Percentiles rank a stretch among this genome's conserved stretches.
phyloP scores from a whole-genome alignment of 129 eudicot species.

The Kitagawia praeruptora region DNA sequence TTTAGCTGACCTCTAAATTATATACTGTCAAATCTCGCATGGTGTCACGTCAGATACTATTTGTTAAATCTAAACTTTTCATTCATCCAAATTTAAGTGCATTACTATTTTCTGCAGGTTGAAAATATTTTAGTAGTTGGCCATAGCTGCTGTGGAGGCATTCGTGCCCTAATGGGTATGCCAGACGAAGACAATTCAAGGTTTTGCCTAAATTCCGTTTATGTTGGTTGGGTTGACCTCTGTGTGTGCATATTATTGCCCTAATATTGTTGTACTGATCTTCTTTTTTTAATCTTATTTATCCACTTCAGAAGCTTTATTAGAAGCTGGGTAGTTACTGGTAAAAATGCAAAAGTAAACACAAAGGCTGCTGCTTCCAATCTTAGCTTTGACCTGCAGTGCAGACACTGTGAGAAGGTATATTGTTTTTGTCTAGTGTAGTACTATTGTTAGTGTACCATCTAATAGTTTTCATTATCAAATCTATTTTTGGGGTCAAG shows the following conservation, averaged over 20 bases:
- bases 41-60: neutral
- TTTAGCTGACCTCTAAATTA: neutral
- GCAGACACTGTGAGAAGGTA: conserved; percentile 57
- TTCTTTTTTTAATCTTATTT: neutral
- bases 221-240: neutral
- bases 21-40: neutral
- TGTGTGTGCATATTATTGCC: neutral
- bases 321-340: conserved; percentile 39
- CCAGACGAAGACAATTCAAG: conserved; percentile 62
- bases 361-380: conserved; percentile 41
- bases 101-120: conserved; percentile 36
- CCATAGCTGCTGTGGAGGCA: conserved; percentile 97
- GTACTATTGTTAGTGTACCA: neutral
- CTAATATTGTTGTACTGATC: neutral
- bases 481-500: neutral
- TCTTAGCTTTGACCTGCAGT: conserved; percentile 47
- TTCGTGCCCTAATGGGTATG: conserved; percentile 87
- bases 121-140: conserved; percentile 81
- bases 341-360: conserved; percentile 38
- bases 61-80: neutral
- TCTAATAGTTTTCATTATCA: neutral
- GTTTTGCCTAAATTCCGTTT: conserved; percentile 20
- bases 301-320: conserved; percentile 41
- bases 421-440: neutral
- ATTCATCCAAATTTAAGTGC: neutral